Percentiles rank a stretch among this genome's conserved stretches.
Conservation (phyloP, 208 protist species). For the Acanthamoeba triangularis region DNA sequence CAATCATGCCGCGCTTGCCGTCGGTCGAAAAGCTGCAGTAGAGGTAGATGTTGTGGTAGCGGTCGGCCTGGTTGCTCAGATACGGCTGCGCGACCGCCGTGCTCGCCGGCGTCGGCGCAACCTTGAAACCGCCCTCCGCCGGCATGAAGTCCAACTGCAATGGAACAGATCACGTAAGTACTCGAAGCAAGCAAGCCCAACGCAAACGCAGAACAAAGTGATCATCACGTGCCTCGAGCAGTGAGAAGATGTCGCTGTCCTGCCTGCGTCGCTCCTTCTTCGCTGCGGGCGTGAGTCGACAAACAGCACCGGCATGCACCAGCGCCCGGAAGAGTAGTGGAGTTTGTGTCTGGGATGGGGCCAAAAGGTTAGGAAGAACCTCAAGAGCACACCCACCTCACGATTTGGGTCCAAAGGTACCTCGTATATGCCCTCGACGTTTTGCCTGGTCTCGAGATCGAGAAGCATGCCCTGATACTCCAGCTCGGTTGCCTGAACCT, state of each 20-base stretch:
- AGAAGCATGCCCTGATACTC: constrained; percentile 70
- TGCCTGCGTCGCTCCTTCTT: constrained; percentile 11
- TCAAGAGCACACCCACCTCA: neutral
- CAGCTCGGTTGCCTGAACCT: constrained; percentile 32
- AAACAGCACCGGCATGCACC: constrained; percentile 47
- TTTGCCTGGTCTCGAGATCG: constrained; percentile 2
- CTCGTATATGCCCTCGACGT: constrained; percentile 62
- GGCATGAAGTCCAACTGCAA: constrained; percentile 60
- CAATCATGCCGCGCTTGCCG: constrained; percentile 63
- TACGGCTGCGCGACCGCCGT: neutral
- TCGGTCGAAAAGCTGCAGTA: constrained; percentile 75
- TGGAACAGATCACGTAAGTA: neutral
- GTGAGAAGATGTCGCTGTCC: constrained; percentile 58
- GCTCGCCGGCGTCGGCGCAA: neutral
- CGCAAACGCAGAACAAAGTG: neutral
- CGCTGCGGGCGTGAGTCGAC: neutral
- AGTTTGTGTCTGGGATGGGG: constrained; percentile 11
- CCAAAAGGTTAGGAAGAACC: neutral
- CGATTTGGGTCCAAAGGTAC: neutral
- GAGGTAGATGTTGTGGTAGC: constrained; percentile 63
- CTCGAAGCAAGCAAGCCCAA: neutral
- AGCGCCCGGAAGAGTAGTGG: constrained; percentile 54
- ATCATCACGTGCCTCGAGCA: constrained; percentile 15
- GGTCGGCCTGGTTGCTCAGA: constrained; percentile 39
- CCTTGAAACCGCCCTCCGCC: constrained; percentile 9